Conservation (phyloP, 345 rosid species). For the Eucalyptus sideroxylon region DNA sequence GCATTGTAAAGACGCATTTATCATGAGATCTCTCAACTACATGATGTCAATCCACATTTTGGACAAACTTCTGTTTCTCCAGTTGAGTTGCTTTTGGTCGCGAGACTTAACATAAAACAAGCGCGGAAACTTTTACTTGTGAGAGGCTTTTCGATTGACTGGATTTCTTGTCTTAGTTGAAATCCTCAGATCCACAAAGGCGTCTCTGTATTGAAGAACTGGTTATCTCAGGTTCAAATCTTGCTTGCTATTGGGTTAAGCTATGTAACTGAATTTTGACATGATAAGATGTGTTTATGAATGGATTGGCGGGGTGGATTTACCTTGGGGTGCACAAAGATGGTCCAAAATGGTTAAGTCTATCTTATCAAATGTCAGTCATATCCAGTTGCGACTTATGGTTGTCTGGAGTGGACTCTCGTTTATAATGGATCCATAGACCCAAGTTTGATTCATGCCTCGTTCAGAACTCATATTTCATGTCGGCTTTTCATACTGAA, state of each 20-base stretch:
- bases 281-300: not conserved
- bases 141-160: not conserved
- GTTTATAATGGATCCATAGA: not conserved
- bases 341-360: not conserved
- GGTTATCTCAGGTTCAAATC: not conserved
- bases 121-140: not conserved
- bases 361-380: not conserved
- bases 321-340: not conserved
- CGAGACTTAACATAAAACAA: not conserved
- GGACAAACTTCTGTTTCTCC: not conserved
- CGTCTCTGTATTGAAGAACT: not conserved
- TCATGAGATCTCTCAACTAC: not conserved
- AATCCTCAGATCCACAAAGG: not conserved
- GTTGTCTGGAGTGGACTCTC: not conserved
- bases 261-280: not conserved
- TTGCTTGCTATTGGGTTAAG: not conserved
- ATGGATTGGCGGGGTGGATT: not conserved
- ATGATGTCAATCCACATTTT: not conserved
- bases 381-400: not conserved
- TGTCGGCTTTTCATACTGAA: not conserved
- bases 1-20: not conserved
- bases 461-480: not conserved
- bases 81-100: not conserved
- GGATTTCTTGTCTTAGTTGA: not conserved
- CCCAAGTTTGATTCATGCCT: not conserved